Conservation (phyloP, 1,284 basidiomycete species). For the Crocinoboletus sp. region DNA sequence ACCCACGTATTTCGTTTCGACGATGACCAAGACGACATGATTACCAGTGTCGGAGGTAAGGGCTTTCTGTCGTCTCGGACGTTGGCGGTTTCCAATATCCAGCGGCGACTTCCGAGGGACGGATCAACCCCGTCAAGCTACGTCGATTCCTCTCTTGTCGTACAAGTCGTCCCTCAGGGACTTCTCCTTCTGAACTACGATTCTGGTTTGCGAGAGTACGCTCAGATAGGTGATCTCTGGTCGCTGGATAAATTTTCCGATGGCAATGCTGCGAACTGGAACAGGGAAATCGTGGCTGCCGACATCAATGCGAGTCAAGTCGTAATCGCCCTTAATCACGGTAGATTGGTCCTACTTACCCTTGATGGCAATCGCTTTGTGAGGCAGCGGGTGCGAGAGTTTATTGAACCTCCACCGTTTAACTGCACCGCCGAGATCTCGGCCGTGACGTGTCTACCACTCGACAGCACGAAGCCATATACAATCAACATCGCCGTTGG, state of each 20-base stretch:
- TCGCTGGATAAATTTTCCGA: slow-evolving; percentile 27
- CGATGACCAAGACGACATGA: slow-evolving; percentile 27
- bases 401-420: slow-evolving; percentile 18
- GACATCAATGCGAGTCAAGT: slow-evolving; percentile 61
- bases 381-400: slow-evolving; percentile 26
- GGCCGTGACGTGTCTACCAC: slow-evolving; percentile 56
- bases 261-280: slow-evolving; percentile 18
- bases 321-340: slow-evolving; percentile 60
- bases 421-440: slow-evolving; percentile 48
- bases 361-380: slow-evolving; percentile 41
- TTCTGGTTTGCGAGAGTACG: slow-evolving; percentile 31
- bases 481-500: slow-evolving; percentile 55
- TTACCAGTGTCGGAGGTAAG: slow-evolving; percentile 35
- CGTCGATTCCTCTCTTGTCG: slow-evolving; percentile 48
- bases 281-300: slow-evolving; percentile 58
- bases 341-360: slow-evolving; percentile 50
- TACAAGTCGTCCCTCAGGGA: slow-evolving; percentile 67
- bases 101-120: slow-evolving; percentile 30
- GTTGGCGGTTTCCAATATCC: slow-evolving; percentile 59
- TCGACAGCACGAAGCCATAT: slow-evolving; percentile 45
- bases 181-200: slow-evolving; percentile 56
- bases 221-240: slow-evolving; percentile 33
- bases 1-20: slow-evolving; percentile 52
- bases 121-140: slow-evolving; percentile 38
- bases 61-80: slow-evolving; percentile 56